Base-by-base conservation (phyloP, 495 filamentous ascomycete genomes). In the Annulohypoxylon maeteangense region DNA sequence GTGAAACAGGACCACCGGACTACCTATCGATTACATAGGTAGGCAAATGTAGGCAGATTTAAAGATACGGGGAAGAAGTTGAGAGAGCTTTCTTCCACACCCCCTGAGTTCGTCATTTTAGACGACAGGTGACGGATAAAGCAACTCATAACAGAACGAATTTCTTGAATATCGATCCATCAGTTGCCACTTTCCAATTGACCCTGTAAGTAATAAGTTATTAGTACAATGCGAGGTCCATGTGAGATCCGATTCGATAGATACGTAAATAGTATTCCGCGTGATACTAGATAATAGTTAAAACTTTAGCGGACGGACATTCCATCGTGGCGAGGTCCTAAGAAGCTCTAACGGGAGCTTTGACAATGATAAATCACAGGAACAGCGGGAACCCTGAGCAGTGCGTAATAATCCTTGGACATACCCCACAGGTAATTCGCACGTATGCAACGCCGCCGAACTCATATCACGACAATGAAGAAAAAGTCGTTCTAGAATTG, bases 391-490 rank as follows among this genome's bases (percentile, higher is more conserved):
- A 51, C 47, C 47, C 47, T 51, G 47, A 29, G 23, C 23, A 51
- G 47, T 51, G 47, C 47, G 47, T 51, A 51, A 55, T 36, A 55
- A 32, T 7, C 51, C 51, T 55, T 36, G 51, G 25, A 31, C 22
- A 18, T 40, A 38, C 54, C 54, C 54, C 34, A 38, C 31, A 40
- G 10, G 27, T 11, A 57, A 25, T 57, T 36, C 32, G 34, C 23
- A 51, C 23, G 47, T 55, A 36, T 36, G 51, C 42, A 40, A 57
- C 34, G 54, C 32, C 32, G 16, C 18, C 3, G 36, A 18, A 57
- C 32, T 40, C 12, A 57, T 27, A 57, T 38, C 34, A 57, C 34
- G 34, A 57, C 54, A 57, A 57, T 57, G 54, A 57, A 57, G 53
- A 27, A 5, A 18, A 16, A 40, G 54, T 57, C 51, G 29, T 57